phyloP scores from a whole-genome alignment of 441 rosid genomes.

The Jatropha multifida region DNA sequence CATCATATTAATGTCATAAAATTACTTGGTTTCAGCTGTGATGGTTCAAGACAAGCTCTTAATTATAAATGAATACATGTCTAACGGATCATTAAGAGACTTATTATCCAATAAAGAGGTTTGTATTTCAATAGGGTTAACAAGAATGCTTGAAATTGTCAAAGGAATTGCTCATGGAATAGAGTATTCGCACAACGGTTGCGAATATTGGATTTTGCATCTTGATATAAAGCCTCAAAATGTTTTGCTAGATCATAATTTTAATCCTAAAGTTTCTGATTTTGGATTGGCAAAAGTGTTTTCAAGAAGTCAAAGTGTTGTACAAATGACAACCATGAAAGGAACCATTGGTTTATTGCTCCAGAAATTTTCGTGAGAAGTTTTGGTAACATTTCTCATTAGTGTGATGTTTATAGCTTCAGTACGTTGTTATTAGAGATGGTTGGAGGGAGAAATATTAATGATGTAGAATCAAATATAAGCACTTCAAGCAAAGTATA shows the following conservation, averaged over 20 bases:
- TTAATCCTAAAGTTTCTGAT: conserved; percentile 20
- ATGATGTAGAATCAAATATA: neutral
- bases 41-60: conserved; percentile 36
- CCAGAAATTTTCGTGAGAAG: conserved; percentile 35
- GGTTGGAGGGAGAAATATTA: conserved; percentile 23
- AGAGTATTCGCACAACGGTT: conserved; percentile 23
- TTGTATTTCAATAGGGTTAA: conserved; percentile 8
- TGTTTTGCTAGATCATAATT: conserved; percentile 17
- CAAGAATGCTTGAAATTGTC: conserved; percentile 17
- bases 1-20: conserved; percentile 42
- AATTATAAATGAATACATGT: conserved; percentile 42
- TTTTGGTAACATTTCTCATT: conserved; percentile 36
- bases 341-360: conserved; percentile 23
- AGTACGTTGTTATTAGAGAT: conserved; percentile 46
- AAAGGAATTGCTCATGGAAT: conserved; percentile 27
- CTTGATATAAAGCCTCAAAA: conserved; percentile 26
- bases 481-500: conserved; percentile 21
- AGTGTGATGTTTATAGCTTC: conserved; percentile 44
- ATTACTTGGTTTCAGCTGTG: conserved; percentile 42
- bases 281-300: conserved; percentile 20
- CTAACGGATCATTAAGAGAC: conserved; percentile 38
- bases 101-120: conserved; percentile 16
- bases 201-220: conserved; percentile 15
- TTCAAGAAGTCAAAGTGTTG: neutral
- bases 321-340: conserved; percentile 1